Percentiles rank a stretch among this genome's conserved stretches.
phyloP scores from a whole-genome alignment of 1,284 basidiomycete genomes.

The Boletus mariae region DNA sequence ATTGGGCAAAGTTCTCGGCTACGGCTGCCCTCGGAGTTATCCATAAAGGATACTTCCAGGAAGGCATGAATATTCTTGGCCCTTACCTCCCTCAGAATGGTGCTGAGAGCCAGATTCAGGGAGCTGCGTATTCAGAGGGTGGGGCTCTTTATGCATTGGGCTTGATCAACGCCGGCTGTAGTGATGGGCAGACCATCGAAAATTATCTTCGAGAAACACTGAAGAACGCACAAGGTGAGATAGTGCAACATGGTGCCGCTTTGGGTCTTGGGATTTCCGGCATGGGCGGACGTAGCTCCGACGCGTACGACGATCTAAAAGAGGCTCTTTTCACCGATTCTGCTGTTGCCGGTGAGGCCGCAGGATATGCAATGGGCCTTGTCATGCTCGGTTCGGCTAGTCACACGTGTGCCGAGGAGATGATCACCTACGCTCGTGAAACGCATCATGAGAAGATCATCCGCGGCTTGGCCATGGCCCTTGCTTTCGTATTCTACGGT shows the following conservation, averaged over 20 bases:
- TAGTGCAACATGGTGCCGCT: conserved; percentile 94
- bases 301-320: conserved; percentile 89
- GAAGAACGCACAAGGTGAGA: conserved; percentile 69
- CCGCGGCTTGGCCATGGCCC: conserved; percentile 85
- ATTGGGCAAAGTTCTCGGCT: conserved; percentile 97
- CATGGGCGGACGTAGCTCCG: conserved; percentile 85
- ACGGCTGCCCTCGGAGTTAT: conserved; percentile 95
- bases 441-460: conserved; percentile 99
- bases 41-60: conserved; percentile 91
- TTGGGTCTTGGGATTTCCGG: conserved; percentile 90
- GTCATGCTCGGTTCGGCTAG: conserved; percentile 92
- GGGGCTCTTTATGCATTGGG: conserved; percentile 93
- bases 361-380: conserved; percentile 94
- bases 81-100: conserved; percentile 85
- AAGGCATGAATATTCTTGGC: conserved; percentile 88
- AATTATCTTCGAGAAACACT: conserved; percentile 76
- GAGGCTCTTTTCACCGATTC: conserved; percentile 87
- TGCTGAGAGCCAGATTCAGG: conserved; percentile 66
- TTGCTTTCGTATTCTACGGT: conserved; percentile 89
- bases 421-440: conserved; percentile 91
- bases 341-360: conserved; percentile 90
- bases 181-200: conserved; percentile 66
- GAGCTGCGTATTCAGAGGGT: conserved; percentile 86
- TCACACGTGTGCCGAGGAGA: conserved; percentile 79
- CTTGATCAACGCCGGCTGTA: conserved; percentile 86